Base-by-base conservation (phyloP, 2,329 filamentous ascomycete species). In the Penicillium hesseltinei region DNA sequence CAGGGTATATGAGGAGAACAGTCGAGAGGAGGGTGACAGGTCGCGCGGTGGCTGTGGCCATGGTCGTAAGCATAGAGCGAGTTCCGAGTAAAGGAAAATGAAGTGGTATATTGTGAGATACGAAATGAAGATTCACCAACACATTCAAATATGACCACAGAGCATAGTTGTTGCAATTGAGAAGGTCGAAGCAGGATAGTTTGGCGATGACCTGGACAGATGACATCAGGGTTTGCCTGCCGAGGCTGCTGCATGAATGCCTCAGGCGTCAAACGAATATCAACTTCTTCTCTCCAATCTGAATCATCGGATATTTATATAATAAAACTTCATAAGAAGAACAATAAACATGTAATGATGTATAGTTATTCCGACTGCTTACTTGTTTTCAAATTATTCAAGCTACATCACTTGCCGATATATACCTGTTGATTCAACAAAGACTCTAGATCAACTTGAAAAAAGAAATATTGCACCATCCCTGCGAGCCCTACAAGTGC, bases 1-100 rank as follows among this genome's bases (percentile, higher is more conserved):
- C 66, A 4, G 93, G 93, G 77, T 96, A 97, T 59, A 90, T 77
- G 3, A 79, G 73, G 31, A 96, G 82, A 23, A 88, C 78, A 25
- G 81, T 76, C 71, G 95, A 90, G 68, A 88, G 79, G 56, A 62
- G 40, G 50, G 57, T 13, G 8, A 61, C 54, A 45, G 60, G 57
- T 54, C 58, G 58, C 36, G 49, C 33, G 45, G 60, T 50, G 47
- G 60, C 35, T 45, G 63, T 51, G 55, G 63, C 48, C 63, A 67
- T 67, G 47, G 51, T 58, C n/a, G 36, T 44, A 29, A 40, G 40
- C 40, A 53, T 35, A 35, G 11, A 3, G n/a, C 4, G 15, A 35
- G 19, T 21, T 46, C 42, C 31, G n/a, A 52, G 15, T 2, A 23
- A 8, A 35, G 21, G 40, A 2, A 27, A 33, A 45, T 21, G 8